Base-by-base conservation (phyloP, 495 filamentous ascomycete genomes). In the Hapsidospora chrysogenum region DNA sequence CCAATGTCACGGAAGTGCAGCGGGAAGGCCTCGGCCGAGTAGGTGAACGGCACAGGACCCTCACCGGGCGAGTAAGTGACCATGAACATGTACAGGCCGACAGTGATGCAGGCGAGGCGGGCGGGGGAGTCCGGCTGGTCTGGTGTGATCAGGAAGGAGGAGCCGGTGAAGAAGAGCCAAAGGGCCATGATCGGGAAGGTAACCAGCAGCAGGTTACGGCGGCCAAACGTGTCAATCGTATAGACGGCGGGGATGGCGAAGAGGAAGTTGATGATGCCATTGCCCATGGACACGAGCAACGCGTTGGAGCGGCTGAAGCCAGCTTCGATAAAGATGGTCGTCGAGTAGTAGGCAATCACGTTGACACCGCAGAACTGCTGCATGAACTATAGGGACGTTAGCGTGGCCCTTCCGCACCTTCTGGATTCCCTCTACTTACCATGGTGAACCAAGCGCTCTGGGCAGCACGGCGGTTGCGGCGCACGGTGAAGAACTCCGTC, bases 221-320 rank as follows among this genome's bases (percentile, higher is more conserved):
- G 74, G n/a, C 81, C 82, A 41, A 80, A 85, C 0, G 76, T 82
- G 48, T 87, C 80, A 39, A 87, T 87, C 3, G 78, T 84, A 50
- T 77, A 83, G 29, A 87, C 58, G 8, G 81, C 80, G 0, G 80
- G 81, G 9, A 85, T 63, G 3, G 79, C 77, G 39, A 85, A 84
- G 17, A 86, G 54, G 57, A 72, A 85, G 49, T 85, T 85, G 47
- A 84, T 67, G n/a, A 82, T 57, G 9, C 81, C 81, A 47, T 74
- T 82, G 5, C 80, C 83, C 2, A 89, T 55, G 9, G 77, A 82
- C 8, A 75, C 77, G 2, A 56, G 51, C 11, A 89, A 62, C 0
- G 82, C 76, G 5, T 52, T 46, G 17, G 68, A 57, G 0, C 61
- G 57, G 18, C 51, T 52, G 48, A 79, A 70, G 17, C 69, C 65